A percentile compares a stretch with the other conserved stretches of the same genome.
These are phyloP conservation scores for Themeda triandra DNA, from an alignment of 176 grass and related monocot genomes.

Conservation along the genomic window DNA sequence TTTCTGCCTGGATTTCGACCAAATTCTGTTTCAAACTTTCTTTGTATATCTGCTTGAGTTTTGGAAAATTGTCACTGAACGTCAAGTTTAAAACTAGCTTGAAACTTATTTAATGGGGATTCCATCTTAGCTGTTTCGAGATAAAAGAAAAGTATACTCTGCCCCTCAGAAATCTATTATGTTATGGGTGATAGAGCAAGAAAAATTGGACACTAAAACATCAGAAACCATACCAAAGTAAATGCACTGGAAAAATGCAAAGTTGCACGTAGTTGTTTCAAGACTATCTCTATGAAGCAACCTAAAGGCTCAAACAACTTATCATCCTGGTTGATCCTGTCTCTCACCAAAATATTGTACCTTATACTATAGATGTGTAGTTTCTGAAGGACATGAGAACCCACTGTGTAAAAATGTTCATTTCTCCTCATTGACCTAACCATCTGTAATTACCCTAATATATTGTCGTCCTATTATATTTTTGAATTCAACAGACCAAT, in stretches of 20 bases:
- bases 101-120: background rate
- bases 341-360: background rate
- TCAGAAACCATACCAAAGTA: background rate
- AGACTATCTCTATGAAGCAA: background rate
- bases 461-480: slow-evolving; percentile 11
- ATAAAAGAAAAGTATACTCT: background rate
- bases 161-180: background rate
- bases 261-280: background rate
- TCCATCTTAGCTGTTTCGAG: background rate
- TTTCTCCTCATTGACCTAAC: slow-evolving; percentile 1
- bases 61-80: background rate
- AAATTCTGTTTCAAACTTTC: slow-evolving; percentile 11
- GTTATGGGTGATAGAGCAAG: background rate
- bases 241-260: background rate
- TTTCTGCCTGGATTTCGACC: slow-evolving; percentile 12
- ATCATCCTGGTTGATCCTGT: slow-evolving; percentile 5
- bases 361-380: background rate
- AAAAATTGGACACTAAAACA: background rate
- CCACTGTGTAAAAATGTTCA: slow-evolving; percentile 2
- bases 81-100: slow-evolving; percentile 7
- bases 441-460: background rate
- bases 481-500: slow-evolving; percentile 10
- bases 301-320: background rate
- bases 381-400: background rate
- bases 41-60: slow-evolving; percentile 17